Evolutionary conservation across 2,329 filamentous ascomycete species (phyloP).

Genomic region (Nigrospora osmanthi): DNA sequence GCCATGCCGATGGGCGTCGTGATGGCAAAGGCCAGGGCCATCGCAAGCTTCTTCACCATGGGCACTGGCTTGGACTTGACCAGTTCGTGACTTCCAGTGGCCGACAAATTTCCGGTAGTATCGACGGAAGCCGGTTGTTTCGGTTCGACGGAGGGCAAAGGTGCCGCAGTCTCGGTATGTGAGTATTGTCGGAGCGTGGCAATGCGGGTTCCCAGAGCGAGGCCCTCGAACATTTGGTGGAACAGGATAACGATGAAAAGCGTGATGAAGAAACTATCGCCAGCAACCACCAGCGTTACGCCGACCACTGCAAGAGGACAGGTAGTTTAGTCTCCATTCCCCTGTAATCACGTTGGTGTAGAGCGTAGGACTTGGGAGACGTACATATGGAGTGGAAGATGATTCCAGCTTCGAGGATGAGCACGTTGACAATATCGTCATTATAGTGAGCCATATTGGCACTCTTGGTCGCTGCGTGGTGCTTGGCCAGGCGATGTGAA

Average conservation of each 20-base stretch:
- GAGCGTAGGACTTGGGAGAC: slow-evolving; percentile 13
- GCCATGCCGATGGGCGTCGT: slow-evolving; percentile 75
- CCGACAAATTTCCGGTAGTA: slow-evolving; percentile 3
- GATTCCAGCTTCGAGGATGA: slow-evolving; percentile 65
- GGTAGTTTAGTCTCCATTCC: not conserved
- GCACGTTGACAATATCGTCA: slow-evolving; percentile 43
- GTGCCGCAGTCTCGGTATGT: not conserved
- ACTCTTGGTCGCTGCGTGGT: not conserved
- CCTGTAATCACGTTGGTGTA: not conserved
- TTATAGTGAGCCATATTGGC: slow-evolving; percentile 3
- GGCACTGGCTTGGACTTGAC: slow-evolving; percentile 17
- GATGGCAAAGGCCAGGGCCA: slow-evolving; percentile 58
- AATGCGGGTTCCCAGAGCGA: slow-evolving; percentile 66
- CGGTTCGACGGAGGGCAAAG: not conserved
- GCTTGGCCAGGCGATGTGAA: slow-evolving; percentile 48
- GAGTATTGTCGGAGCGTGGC: slow-evolving; percentile 38
- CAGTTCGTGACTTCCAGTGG: slow-evolving; percentile 1
- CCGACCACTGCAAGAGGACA: slow-evolving; percentile 45
- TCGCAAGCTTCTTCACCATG: slow-evolving; percentile 45
- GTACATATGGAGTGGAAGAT: slow-evolving; percentile 66
- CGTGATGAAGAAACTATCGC: slow-evolving; percentile 46
- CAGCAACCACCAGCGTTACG: slow-evolving; percentile 53
- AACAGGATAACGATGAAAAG: slow-evolving; percentile 65
- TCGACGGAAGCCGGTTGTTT: slow-evolving; percentile 1
- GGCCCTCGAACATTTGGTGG: slow-evolving; percentile 72